These are phyloP conservation scores for Schoenoplectus triqueter DNA, from an alignment of 202 grass and related monocot species.

Conservation along the genomic window DNA sequence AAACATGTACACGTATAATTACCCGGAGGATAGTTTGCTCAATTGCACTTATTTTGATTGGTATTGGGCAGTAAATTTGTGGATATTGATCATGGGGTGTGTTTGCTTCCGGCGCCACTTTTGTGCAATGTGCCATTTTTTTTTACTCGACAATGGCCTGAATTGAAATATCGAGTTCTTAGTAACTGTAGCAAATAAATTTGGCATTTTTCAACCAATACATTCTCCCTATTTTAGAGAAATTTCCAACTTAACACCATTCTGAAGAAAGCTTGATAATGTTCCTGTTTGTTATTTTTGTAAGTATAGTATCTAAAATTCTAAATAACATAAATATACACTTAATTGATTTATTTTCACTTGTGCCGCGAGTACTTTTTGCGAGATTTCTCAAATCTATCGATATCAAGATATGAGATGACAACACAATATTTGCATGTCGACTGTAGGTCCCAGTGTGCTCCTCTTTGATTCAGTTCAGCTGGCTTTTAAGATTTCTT, in stretches of 20 bases:
- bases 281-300: constrained; percentile 1
- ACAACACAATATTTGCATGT: background rate
- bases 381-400: background rate
- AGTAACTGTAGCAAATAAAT: background rate
- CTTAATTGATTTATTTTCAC: background rate
- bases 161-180: constrained; percentile 15
- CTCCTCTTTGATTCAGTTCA: background rate
- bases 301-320: background rate
- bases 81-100: background rate
- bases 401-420: background rate
- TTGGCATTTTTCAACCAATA: constrained; percentile 11
- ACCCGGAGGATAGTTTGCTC: constrained; percentile 18
- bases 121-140: constrained; percentile 13
- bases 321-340: constrained; percentile 8
- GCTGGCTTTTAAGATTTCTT: background rate
- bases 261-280: background rate
- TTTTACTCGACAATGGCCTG: background rate
- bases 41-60: constrained; percentile 23
- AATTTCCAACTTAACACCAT: background rate
- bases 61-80: constrained; percentile 9
- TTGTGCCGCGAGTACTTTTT: constrained; percentile 6
- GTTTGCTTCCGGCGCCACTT: background rate
- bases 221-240: background rate
- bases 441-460: background rate
- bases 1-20: background rate